Conservation (phyloP, 1,284 basidiomycete species). For the Cutaneotrichosporon mucoides region DNA sequence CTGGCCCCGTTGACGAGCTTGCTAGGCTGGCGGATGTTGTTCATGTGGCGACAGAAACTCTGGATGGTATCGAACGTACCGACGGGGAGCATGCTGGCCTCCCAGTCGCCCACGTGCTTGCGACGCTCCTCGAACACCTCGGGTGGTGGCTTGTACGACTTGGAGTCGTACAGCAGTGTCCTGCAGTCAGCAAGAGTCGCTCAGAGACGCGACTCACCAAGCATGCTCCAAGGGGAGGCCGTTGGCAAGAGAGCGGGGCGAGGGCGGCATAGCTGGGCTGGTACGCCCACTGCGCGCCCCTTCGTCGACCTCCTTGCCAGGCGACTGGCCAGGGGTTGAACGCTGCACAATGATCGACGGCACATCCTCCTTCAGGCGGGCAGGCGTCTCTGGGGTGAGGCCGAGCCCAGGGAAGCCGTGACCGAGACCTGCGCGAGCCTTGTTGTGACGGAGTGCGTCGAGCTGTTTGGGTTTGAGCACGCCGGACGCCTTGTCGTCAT, state of each 20-base stretch:
- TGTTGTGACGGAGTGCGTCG: background rate
- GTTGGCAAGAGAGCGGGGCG: background rate
- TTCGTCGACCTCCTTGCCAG: background rate
- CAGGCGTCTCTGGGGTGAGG: conserved; percentile 3
- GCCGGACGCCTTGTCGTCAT: background rate
- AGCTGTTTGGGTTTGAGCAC: background rate
- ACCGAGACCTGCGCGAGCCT: conserved; percentile 3
- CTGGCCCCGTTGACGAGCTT: conserved; percentile 81
- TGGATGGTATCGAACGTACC: conserved; percentile 79
- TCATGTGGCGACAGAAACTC: conserved; percentile 87
- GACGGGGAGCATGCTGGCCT: conserved; percentile 70
- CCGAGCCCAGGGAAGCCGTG: conserved; percentile 3
- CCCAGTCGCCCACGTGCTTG: conserved; percentile 33
- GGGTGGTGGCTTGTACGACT: conserved; percentile 62
- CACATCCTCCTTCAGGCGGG: conserved; percentile 8
- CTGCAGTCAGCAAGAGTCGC: conserved; percentile 46
- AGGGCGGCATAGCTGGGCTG: background rate
- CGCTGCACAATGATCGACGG: conserved; percentile 25
- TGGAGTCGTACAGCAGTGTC: conserved; percentile 85
- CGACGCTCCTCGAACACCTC: conserved; percentile 44
- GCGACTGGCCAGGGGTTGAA: conserved; percentile 15
- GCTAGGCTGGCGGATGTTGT: conserved; percentile 87
- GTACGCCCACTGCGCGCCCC: background rate
- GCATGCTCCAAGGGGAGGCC: conserved; percentile 77
- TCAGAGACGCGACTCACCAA: conserved; percentile 59